These are phyloP conservation scores for Hanseniaspora mollemarum DNA, from an alignment of 805 yeast species.

Conservation along the genomic window DNA sequence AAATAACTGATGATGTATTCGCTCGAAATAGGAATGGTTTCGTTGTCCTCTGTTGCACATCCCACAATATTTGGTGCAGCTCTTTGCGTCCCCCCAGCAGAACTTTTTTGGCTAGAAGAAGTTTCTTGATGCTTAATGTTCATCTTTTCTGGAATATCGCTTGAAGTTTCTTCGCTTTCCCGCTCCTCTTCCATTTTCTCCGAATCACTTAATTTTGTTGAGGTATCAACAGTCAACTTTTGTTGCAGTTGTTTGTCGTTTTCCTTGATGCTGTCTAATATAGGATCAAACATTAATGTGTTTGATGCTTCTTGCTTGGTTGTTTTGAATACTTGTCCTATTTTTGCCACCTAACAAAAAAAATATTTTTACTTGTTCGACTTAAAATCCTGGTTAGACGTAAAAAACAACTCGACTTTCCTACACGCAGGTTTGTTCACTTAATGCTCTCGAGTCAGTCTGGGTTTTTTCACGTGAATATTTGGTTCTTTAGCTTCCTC, in stretches of 20 bases:
- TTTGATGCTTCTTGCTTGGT: neutral
- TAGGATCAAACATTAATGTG: constrained; percentile 8
- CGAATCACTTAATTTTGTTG: too few species aligned
- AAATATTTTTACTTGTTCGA: too few species aligned
- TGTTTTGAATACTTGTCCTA: neutral
- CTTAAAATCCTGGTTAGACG: too few species aligned
- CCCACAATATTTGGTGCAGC: neutral
- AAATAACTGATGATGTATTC: constrained; percentile 1
- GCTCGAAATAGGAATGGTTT: neutral
- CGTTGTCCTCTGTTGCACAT: neutral
- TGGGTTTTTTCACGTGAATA: too few species aligned
- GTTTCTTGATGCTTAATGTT: neutral
- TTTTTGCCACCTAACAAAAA: too few species aligned
- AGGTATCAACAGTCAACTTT: too few species aligned
- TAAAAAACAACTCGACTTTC: too few species aligned
- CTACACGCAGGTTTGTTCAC: too few species aligned
- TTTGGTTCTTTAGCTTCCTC: too few species aligned
- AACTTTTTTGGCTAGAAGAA: neutral
- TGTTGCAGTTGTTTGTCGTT: constrained; percentile 1
- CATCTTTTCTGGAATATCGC: neutral
- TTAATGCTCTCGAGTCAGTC: too few species aligned
- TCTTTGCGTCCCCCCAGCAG: neutral
- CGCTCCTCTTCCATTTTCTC: neutral
- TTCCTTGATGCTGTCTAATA: constrained; percentile 8
- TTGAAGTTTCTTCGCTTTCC: neutral